Base-by-base conservation (phyloP, 2,329 filamentous ascomycete genomes). In the Fusarium pilosicola region DNA sequence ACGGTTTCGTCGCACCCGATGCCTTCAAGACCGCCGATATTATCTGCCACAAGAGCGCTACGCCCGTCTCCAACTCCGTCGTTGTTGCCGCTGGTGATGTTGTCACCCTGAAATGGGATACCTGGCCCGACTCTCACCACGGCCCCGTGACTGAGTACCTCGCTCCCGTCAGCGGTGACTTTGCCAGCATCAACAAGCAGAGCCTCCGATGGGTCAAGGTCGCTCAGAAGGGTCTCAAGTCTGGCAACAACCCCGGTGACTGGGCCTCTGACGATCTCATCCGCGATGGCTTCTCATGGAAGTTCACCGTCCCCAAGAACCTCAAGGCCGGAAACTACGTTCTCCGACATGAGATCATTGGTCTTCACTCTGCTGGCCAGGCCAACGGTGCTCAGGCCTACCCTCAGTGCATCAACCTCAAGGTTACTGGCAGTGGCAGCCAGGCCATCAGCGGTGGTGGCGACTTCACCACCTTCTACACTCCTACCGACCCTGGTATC, bases 51-150 rank as follows among this genome's bases (percentile, higher is more conserved):
- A 83, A 82, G 67, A 79, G 74, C 26, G 84, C 83, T 26, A 83
- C 76, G 20, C 82, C 84, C 32, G 85, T 82, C 15, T 67, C 79
- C 44, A 80, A 82, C 62, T 82, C 81, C 24, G 82, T 84, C 39
- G 76, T 76, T 6, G 87, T 92, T 42, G 83, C 85, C n/a, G 91
- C 91, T 20, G 92, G 91, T 70, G 84, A 84, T 71, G 84, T 84
- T 14, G 79, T 93, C 74, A 83, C 87, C 66, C 81, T 93, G 41
- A 85, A 89, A 76, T 93, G 91, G 91, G 88, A 85, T 65, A 83
- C 84, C 22, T 93, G 91, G 91, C 91, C 91, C n/a, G 84, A 87
- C 15, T 87, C 85, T 62, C 86, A 93, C 83, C 85, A 90, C 73
- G 89, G 89, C 5, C 89, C 89, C 24, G 85, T 91, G 74, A 85